A percentile compares a stretch with the other conserved stretches of the same genome.
These are phyloP conservation scores for Citrullus amarus DNA, from an alignment of 306 rosid species.

Conservation along the genomic window DNA sequence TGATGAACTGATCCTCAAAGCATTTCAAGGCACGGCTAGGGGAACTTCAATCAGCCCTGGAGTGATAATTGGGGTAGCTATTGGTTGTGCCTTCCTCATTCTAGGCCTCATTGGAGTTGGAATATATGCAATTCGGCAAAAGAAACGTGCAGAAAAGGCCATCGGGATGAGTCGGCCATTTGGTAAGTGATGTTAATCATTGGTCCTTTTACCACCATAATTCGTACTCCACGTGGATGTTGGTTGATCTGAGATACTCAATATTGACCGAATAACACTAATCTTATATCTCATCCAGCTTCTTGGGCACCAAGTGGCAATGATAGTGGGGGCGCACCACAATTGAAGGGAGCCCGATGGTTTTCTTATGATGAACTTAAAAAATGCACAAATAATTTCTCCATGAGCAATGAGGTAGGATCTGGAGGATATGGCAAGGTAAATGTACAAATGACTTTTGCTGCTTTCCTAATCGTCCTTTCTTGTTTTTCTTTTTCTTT, in stretches of 20 bases:
- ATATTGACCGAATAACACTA: conserved; percentile 10
- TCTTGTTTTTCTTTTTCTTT: neutral
- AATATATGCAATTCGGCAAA: conserved; percentile 61
- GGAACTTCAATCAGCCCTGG: conserved; percentile 37
- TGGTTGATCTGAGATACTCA: neutral
- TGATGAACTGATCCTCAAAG: conserved; percentile 19
- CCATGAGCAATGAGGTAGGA: conserved; percentile 59
- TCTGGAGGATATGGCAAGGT: conserved; percentile 98
- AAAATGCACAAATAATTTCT: conserved; percentile 60
- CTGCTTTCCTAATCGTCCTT: neutral
- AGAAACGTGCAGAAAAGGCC: conserved; percentile 92
- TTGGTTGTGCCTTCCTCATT: conserved; percentile 44
- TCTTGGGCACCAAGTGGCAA: conserved; percentile 92
- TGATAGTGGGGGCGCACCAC: conserved; percentile 94
- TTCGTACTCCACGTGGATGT: neutral
- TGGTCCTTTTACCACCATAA: conserved; percentile 6
- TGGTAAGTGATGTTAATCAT: conserved; percentile 26
- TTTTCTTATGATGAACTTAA: conserved; percentile 89
- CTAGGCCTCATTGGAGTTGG: conserved; percentile 55
- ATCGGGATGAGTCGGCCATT: conserved; percentile 76
- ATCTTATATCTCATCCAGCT: conserved; percentile 33
- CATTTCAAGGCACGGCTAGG: conserved; percentile 26
- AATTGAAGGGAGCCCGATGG: conserved; percentile 96
- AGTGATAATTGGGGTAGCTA: conserved; percentile 38
- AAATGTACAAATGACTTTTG: conserved; percentile 1